Evolutionary conservation across 805 yeast species (phyloP).

Genomic region (Lachancea nothofagi): DNA sequence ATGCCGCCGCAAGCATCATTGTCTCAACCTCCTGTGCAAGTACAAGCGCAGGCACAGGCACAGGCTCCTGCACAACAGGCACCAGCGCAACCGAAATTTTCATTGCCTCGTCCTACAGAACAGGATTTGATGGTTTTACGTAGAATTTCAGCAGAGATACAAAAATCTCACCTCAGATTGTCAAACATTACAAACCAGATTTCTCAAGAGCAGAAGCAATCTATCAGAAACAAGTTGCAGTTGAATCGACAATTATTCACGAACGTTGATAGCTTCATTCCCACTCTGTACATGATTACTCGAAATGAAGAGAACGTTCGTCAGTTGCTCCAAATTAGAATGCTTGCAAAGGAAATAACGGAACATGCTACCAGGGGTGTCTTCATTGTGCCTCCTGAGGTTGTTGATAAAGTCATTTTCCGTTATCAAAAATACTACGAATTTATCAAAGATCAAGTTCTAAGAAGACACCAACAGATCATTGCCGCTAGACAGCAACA

Average conservation of each 20-base stretch:
- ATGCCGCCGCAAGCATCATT: slow-evolving; percentile 1
- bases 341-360: slow-evolving; percentile 69
- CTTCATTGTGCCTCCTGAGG: slow-evolving; percentile 66
- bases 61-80: slow-evolving; percentile 20
- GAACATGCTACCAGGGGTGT: slow-evolving; percentile 61
- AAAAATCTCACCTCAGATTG: slow-evolving; percentile 57
- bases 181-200: slow-evolving; percentile 60
- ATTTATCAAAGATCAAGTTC: slow-evolving; percentile 61
- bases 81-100: slow-evolving; percentile 19
- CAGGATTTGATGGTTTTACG: slow-evolving; percentile 60
- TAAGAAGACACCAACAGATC: slow-evolving; percentile 35
- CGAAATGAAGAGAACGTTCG: slow-evolving; percentile 71
- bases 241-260: slow-evolving; percentile 48
- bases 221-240: slow-evolving; percentile 49
- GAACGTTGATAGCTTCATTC: slow-evolving; percentile 69
- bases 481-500: slow-evolving; percentile 33
- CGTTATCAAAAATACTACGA: slow-evolving; percentile 73
- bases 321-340: slow-evolving; percentile 69
- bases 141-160: slow-evolving; percentile 62
- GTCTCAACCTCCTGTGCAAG: slow-evolving; percentile 2
- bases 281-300: slow-evolving; percentile 71
- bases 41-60: slow-evolving; percentile 14
- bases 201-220: slow-evolving; percentile 57
- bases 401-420: slow-evolving; percentile 60
- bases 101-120: slow-evolving; percentile 40